A percentile compares a stretch with the other conserved stretches of the same genome.
These are phyloP conservation scores for Paecilomyces fulvus DNA, from an alignment of 2,329 filamentous ascomycete genomes.

Conservation along the genomic window DNA sequence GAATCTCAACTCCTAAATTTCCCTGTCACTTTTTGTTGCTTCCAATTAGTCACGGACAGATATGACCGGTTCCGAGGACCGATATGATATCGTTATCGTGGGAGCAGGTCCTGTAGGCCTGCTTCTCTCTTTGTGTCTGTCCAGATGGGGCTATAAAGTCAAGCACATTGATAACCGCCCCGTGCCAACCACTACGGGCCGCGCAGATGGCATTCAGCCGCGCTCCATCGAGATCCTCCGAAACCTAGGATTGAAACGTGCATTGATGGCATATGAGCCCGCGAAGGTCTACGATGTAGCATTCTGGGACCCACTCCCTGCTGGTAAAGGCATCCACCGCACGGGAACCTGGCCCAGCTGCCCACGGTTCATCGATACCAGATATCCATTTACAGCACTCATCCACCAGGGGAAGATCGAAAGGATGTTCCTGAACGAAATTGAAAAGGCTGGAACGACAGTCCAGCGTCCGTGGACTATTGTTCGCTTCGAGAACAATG, in stretches of 20 bases:
- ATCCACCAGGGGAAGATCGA: constrained; percentile 57
- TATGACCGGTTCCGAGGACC: constrained; percentile 31
- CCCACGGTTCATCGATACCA: constrained; percentile 65
- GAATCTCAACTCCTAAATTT: neutral
- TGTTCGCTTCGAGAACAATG: constrained; percentile 53
- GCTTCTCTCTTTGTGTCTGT: constrained; percentile 77
- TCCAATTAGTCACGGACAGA: constrained; percentile 2
- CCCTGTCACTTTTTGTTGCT: constrained; percentile 4
- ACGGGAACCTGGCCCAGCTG: constrained; percentile 76
- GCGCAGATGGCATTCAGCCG: constrained; percentile 86
- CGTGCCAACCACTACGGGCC: constrained; percentile 75
- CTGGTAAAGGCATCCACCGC: constrained; percentile 47
- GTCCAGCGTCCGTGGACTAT: constrained; percentile 57
- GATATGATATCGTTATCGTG: constrained; percentile 68
- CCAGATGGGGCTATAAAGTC: constrained; percentile 88
- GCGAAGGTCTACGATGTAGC: constrained; percentile 72
- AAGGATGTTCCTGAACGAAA: constrained; percentile 53
- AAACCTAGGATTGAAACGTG: constrained; percentile 82
- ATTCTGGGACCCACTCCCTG: constrained; percentile 53
- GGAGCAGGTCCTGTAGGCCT: constrained; percentile 85
- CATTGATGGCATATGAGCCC: constrained; percentile 79
- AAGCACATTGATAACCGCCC: constrained; percentile 90
- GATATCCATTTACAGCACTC: constrained; percentile 56
- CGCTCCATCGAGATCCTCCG: constrained; percentile 77
- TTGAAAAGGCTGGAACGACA: constrained; percentile 48